Evolutionary conservation across 257 asterid genomes (phyloP), one percentile per base, ranked within the genome.

Genomic region (Forsythia viridissima): DNA sequence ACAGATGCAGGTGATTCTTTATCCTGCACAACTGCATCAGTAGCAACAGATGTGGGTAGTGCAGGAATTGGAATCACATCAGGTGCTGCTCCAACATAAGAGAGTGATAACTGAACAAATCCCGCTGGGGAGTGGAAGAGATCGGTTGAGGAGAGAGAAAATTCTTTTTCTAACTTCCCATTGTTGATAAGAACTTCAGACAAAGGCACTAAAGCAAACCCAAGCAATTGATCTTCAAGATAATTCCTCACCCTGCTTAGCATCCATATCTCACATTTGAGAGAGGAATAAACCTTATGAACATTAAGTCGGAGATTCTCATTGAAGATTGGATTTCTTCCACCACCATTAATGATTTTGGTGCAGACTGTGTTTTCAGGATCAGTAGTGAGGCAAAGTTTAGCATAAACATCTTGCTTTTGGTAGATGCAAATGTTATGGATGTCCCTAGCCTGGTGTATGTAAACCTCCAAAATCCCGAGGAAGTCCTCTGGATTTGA

Each of bases 111-210:
- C 83, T 91, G 93, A 11, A 93, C 99, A 77, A 89, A 96, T 30
- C 99, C 99, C 2, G 99, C 98, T 3, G 99, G 99, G 5, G 99
- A 93, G 90, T 96, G 97, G 92, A 96, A 96, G 6, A 96, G 92
- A 87, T 96, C 99, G 3, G 97, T 92, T 0, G 99, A 91, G 36
- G 98, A 92, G 34, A 96, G 97, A 44, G 99, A 87, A 51, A 92
- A 93, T 87, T 96, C 99, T 83, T 88, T 91, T 69, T 90, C 96
- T 79, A 96, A 57, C 87, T 96, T 96, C 37, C 97, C 96, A 39
- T 82, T 75, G 42, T 85, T 82, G 72, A 88, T 74, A 67, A 93
- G 76, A 78, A 96, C 82, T 76, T 96, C 97, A 71, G 98, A 92
- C 1, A 96, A 44, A 11, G 98, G 98, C 73, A 95, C 97, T 84